Conservation (phyloP, 2,329 filamentous ascomycete species). For the Colletotrichum sp. region DNA sequence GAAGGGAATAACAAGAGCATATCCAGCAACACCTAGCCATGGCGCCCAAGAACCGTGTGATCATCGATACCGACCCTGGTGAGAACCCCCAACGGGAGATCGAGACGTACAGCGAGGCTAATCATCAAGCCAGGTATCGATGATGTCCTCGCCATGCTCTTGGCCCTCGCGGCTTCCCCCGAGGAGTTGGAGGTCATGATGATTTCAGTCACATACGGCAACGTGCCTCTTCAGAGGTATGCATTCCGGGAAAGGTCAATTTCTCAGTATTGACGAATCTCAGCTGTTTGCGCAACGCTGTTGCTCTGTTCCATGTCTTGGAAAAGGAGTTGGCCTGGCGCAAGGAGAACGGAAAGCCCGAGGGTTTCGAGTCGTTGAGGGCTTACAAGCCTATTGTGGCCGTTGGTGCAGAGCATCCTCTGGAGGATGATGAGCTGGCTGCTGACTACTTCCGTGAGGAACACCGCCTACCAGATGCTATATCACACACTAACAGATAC, state of each 20-base stretch:
- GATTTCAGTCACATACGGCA: conserved; percentile 91
- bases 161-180: conserved; percentile 80
- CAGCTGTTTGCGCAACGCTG: conserved; percentile 85
- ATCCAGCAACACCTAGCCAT: conserved; percentile 42
- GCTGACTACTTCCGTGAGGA: conserved; percentile 86
- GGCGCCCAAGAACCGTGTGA: conserved; percentile 76
- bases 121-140: conserved; percentile 68
- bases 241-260: conserved; percentile 17
- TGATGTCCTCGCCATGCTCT: conserved; percentile 85
- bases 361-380: conserved; percentile 76
- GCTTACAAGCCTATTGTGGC: conserved; percentile 82
- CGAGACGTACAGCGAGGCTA: not conserved
- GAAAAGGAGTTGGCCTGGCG: conserved; percentile 90
- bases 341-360: conserved; percentile 65
- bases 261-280: not conserved
- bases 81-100: conserved; percentile 24
- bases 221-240: conserved; percentile 84
- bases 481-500: conserved; percentile 1
- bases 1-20: not conserved
- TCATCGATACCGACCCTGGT: conserved; percentile 96
- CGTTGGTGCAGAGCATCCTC: conserved; percentile 82
- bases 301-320: conserved; percentile 89
- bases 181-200: conserved; percentile 87
- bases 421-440: conserved; percentile 81
- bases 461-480: not conserved